phyloP scores from a whole-genome alignment of 2,329 filamentous ascomycete genomes.

The Alternaria angustiovoidea region DNA sequence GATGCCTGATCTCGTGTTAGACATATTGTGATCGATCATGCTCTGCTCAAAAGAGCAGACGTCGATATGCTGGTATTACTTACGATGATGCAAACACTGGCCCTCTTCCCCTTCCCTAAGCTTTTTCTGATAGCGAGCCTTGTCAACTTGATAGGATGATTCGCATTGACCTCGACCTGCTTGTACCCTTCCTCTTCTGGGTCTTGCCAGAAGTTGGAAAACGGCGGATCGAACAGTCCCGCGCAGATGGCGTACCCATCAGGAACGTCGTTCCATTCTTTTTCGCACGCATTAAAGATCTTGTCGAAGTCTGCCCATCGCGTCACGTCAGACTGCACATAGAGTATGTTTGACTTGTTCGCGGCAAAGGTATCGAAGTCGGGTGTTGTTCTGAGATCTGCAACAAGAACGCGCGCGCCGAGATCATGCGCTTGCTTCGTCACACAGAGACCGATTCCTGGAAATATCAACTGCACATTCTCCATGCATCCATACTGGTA shows the following conservation, averaged over 20 bases:
- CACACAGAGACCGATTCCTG: constrained; percentile 47
- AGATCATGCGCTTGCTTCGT: constrained; percentile 37
- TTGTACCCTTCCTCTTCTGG: constrained; percentile 39
- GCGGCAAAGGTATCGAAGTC: constrained; percentile 29
- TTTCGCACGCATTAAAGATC: constrained; percentile 35
- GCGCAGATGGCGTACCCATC: constrained; percentile 45
- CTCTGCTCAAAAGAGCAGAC: background rate
- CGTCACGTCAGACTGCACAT: constrained; percentile 39
- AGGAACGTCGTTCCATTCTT: constrained; percentile 43
- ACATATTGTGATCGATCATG: background rate
- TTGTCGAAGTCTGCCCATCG: constrained; percentile 38
- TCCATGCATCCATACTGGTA: background rate
- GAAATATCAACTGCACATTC: background rate
- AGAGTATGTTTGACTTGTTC: constrained; percentile 35
- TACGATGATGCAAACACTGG: constrained; percentile 44
- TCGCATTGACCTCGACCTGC: constrained; percentile 42
- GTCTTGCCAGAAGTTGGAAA: constrained; percentile 44
- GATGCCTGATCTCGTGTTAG: constrained; percentile 28
- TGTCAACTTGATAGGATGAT: constrained; percentile 43
- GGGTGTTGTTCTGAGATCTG: constrained; percentile 35
- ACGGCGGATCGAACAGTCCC: constrained; percentile 40
- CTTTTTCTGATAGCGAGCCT: constrained; percentile 41
- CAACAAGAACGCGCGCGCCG: constrained; percentile 34
- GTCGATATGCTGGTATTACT: constrained; percentile 13
- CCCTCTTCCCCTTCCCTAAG: constrained; percentile 34